Conservation (phyloP, 352 stramenopile species). For the Blastocystis sp. region DNA sequence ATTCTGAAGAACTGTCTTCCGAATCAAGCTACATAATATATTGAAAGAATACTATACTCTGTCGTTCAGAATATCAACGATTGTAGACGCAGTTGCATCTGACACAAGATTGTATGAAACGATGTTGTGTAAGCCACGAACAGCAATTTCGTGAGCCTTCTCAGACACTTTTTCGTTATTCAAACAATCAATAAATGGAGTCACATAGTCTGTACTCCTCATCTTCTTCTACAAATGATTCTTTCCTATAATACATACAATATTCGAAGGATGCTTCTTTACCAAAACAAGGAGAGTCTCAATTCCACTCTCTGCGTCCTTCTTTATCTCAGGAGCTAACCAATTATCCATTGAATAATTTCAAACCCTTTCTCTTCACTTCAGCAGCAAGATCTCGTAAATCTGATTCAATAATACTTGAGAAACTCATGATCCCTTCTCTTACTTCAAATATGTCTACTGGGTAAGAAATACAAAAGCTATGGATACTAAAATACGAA, state of each 20-base stretch:
- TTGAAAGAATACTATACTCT: background rate
- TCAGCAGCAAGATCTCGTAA: background rate
- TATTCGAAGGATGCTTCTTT: background rate
- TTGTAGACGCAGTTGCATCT: slow-evolving; percentile 1
- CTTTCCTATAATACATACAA: background rate
- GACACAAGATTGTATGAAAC: background rate
- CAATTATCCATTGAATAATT: background rate
- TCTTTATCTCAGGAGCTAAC: background rate
- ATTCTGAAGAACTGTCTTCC: background rate
- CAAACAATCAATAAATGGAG: slow-evolving; percentile 28
- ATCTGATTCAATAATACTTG: slow-evolving; percentile 22
- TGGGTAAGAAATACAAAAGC: too few relatives aligned
- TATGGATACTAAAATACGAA: too few relatives aligned
- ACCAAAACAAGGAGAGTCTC: slow-evolving; percentile 15
- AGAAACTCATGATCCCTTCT: slow-evolving; percentile 19
- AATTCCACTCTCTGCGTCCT: slow-evolving; percentile 18
- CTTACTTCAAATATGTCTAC: too few relatives aligned
- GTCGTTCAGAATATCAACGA: slow-evolving; percentile 29
- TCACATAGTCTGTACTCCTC: slow-evolving; percentile 29
- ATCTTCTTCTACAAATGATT: slow-evolving; percentile 20
- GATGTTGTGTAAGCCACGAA: background rate
- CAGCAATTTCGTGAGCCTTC: background rate
- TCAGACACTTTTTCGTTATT: background rate
- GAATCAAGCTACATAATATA: background rate
- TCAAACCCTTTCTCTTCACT: slow-evolving; percentile 3